phyloP scores from a whole-genome alignment of 140 eudicot species.

The Cichorium intybus region DNA sequence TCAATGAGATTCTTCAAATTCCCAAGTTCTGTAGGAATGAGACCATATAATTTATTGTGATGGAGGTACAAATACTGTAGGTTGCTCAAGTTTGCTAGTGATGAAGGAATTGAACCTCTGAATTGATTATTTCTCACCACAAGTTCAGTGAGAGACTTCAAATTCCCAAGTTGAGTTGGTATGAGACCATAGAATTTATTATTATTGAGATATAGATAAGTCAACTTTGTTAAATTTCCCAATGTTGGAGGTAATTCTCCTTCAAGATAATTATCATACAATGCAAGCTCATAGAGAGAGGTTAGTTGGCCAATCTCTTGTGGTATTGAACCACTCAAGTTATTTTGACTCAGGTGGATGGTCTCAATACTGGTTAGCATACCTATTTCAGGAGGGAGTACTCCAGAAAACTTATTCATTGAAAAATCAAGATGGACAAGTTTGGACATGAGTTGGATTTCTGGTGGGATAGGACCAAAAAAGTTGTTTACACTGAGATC shows the following conservation, averaged over 20 bases:
- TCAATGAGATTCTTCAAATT: no score
- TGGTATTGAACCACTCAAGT: no score
- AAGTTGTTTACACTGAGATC: conserved; percentile 19
- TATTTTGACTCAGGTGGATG: conserved; percentile 7
- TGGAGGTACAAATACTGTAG: no score
- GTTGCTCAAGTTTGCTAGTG: no score
- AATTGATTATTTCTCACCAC: no score
- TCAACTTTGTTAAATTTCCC: conserved; percentile 21
- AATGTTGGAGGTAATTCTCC: conserved; percentile 21
- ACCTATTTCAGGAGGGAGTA: conserved; percentile 27
- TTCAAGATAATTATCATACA: conserved; percentile 1
- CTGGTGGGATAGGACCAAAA: conserved; percentile 14
- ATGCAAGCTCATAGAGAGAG: no score
- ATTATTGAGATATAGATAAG: background rate
- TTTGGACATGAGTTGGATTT: background rate
- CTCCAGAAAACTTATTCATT: conserved; percentile 15
- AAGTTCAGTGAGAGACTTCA: no score
- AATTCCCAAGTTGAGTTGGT: conserved; percentile 32
- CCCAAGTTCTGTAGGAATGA: no score
- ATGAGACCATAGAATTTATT: conserved; percentile 28
- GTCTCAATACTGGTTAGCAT: conserved; percentile 16
- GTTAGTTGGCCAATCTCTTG: no score
- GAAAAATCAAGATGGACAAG: conserved; percentile 18
- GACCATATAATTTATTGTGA: no score
- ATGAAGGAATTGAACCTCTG: no score